Base-by-base conservation (phyloP, 1,284 basidiomycete species). In the Coriolopsis trogii region DNA sequence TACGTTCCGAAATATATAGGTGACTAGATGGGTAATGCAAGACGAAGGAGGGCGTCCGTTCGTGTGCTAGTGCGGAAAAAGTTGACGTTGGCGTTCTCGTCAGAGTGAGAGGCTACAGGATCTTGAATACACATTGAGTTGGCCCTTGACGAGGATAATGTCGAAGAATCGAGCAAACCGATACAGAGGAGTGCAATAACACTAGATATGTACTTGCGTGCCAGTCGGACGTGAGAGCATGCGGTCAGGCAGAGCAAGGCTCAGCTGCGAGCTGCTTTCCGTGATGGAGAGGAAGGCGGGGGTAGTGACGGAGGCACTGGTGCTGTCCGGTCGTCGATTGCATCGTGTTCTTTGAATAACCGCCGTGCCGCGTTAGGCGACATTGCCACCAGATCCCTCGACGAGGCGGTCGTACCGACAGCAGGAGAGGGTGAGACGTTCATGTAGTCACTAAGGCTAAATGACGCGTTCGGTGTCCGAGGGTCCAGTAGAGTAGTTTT, bases 391-490 rank as follows among this genome's bases (percentile, higher is more conserved):
- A n/a, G n/a, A n/a, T n/a, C n/a, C n/a, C n/a, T n/a, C n/a, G n/a
- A n/a, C n/a, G n/a, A n/a, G n/a, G n/a, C n/a, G n/a, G n/a, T n/a
- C n/a, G n/a, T n/a, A n/a, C n/a, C n/a, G n/a, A 73, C 61, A 15
- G 72, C 68, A 1, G 84, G 82, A 2, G 84, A 84, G 3, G 87
- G 87, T 18, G 87, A 87, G 30, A 84, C 81, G 57, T 89, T 84
- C 63, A 89, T 82, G 63, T 82, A 89, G 51, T 89, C 87, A 59
- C 78, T 78, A 53, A 88, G 72, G 65, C 86, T 85, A 68, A 89
- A 89, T 34, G 73, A 67, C 41, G 68, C 59, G n/a, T 71, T 71
- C 0, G 76, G 76, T 7, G 73, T 76, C n/a, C n/a, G n/a, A n/a
- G n/a, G n/a, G n/a, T n/a, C n/a, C n/a, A n/a, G n/a, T n/a, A n/a